Percentiles rank a stretch among this genome's conserved stretches.
phyloP scores from a whole-genome alignment of 495 filamentous ascomycete species.

The Trichoderma virens region DNA sequence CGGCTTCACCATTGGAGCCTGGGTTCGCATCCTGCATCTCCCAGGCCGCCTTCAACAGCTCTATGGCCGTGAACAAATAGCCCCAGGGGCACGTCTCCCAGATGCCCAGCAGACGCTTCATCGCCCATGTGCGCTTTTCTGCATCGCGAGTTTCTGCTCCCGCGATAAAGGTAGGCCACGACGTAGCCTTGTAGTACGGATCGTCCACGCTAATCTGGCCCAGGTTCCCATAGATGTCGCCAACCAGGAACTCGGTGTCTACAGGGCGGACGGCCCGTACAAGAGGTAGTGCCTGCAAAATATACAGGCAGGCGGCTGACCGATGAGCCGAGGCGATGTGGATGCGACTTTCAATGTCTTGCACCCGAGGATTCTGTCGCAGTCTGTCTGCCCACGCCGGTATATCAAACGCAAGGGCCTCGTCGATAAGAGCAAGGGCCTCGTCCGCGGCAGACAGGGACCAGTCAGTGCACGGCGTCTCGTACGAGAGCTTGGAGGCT shows the following conservation, averaged over 20 bases:
- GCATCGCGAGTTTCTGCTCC: constrained; percentile 39
- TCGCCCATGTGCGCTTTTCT: constrained; percentile 26
- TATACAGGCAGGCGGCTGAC: constrained; percentile 35
- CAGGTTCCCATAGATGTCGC: constrained; percentile 37
- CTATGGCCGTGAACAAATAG: constrained; percentile 34
- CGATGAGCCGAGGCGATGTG: constrained; percentile 38
- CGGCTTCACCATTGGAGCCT: not conserved
- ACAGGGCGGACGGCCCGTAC: constrained; percentile 20
- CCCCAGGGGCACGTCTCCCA: constrained; percentile 37
- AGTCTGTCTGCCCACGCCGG: constrained; percentile 30
- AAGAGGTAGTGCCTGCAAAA: constrained; percentile 23
- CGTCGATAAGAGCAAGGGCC: constrained; percentile 23
- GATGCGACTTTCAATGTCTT: constrained; percentile 29
- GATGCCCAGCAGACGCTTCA: constrained; percentile 29
- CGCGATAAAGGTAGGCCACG: constrained; percentile 52
- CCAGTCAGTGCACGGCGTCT: constrained; percentile 8
- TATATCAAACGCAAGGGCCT: constrained; percentile 26
- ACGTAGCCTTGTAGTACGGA: constrained; percentile 45
- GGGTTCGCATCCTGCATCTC: constrained; percentile 12
- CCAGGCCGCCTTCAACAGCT: constrained; percentile 35
- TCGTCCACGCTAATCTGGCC: constrained; percentile 36
- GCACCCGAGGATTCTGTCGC: constrained; percentile 21
- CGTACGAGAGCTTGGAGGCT: constrained; percentile 22
- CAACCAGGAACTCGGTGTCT: constrained; percentile 31
- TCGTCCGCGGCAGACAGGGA: constrained; percentile 13